phyloP scores from a whole-genome alignment of 2,329 filamentous ascomycete species.

The Ascochyta lentis region DNA sequence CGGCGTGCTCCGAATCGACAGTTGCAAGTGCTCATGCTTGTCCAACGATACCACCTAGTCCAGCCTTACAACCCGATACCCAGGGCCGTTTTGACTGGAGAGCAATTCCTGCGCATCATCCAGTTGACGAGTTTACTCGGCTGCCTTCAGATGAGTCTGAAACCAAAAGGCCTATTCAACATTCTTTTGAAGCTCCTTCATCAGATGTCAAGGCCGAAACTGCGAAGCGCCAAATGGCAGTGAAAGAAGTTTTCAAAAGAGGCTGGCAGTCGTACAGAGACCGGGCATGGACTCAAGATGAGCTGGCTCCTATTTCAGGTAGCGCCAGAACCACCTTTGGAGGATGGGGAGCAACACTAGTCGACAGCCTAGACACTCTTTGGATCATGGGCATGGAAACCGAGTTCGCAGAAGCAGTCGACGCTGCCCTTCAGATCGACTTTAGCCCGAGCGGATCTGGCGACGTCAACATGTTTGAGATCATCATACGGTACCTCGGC shows the following conservation, averaged over 20 bases:
- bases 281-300: conserved; percentile 57
- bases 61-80: conserved; percentile 18
- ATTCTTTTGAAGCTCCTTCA: conserved; percentile 6
- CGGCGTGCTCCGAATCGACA: too few species aligned
- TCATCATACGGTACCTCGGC: conserved; percentile 79
- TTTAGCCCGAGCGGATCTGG: conserved; percentile 48
- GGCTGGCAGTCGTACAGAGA: conserved; percentile 59
- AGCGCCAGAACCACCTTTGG: conserved; percentile 50
- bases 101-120: conserved; percentile 15
- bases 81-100: conserved; percentile 26
- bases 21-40: conserved; percentile 13
- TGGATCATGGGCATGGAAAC: conserved; percentile 56
- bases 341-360: conserved; percentile 55
- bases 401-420: conserved; percentile 54
- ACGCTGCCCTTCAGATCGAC: conserved; percentile 51
- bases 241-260: conserved; percentile 43
- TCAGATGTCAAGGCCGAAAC: background rate
- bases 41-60: conserved; percentile 17
- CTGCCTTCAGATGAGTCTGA: conserved; percentile 8
- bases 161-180: conserved; percentile 13
- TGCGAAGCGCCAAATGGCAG: conserved; percentile 51
- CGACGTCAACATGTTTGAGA: conserved; percentile 57
- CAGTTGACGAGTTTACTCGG: conserved; percentile 15
- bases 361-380: conserved; percentile 54
- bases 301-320: conserved; percentile 53